Conservation (phyloP, 2,329 filamentous ascomycete species). For the Curvularia sp. region DNA sequence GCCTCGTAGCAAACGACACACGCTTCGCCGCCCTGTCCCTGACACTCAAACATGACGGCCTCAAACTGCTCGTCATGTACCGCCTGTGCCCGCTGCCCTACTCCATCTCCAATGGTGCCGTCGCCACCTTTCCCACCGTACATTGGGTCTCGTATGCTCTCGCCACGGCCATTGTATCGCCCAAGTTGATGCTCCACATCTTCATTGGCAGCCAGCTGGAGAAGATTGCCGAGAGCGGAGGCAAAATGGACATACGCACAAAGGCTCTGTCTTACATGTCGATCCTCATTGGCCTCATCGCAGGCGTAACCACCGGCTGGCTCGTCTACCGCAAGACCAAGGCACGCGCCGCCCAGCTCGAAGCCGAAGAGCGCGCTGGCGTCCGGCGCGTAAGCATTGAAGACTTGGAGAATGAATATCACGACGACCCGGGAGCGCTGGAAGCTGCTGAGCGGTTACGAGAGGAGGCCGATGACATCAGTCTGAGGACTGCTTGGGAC, state of each 20-base stretch:
- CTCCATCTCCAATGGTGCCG: conserved; percentile 89
- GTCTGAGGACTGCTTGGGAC: conserved; percentile 58
- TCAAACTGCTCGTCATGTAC: conserved; percentile 89
- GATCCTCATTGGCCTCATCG: conserved; percentile 73
- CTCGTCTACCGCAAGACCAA: conserved; percentile 77
- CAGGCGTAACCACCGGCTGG: conserved; percentile 79
- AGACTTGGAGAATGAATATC: conserved; percentile 51
- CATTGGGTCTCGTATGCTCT: conserved; percentile 75
- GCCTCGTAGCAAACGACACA: conserved; percentile 80
- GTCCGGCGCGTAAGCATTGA: conserved; percentile 42
- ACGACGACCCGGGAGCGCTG: conserved; percentile 55
- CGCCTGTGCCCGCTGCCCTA: conserved; percentile 92
- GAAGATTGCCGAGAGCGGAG: conserved; percentile 79
- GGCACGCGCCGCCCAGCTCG: conserved; percentile 57
- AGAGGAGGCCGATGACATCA: conserved; percentile 61
- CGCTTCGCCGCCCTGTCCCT: conserved; percentile 88
- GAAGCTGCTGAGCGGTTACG: conserved; percentile 50
- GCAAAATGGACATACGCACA: conserved; percentile 79
- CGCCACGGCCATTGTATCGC: conserved; percentile 81
- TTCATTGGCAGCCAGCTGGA: conserved; percentile 90
- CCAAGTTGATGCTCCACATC: conserved; percentile 88
- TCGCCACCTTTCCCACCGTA: conserved; percentile 92
- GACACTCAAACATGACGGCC: conserved; percentile 86
- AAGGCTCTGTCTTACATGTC: conserved; percentile 84
- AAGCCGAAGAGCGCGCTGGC: conserved; percentile 55